Conservation (phyloP, 2,329 filamentous ascomycete species). For the Teratosphaeria epicoccoides region DNA sequence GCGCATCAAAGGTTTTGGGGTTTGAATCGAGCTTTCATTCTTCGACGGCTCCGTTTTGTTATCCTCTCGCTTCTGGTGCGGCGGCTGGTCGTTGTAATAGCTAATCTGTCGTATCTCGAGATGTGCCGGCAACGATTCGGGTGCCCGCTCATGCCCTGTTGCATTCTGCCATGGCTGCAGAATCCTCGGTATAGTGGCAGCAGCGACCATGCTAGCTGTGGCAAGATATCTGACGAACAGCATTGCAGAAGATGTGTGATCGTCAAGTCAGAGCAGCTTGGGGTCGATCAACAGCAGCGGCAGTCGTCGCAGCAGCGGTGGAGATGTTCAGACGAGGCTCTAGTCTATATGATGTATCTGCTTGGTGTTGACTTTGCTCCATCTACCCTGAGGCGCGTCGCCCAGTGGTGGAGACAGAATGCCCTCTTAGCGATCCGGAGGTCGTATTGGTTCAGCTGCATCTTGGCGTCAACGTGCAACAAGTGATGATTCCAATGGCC, state of each 20-base stretch:
- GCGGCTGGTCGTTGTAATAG: not conserved
- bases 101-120: not conserved
- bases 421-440: not conserved
- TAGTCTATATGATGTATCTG: not conserved
- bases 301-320: not conserved
- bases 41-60: not conserved
- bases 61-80: not conserved
- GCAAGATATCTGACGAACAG: not conserved
- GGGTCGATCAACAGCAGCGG: not conserved
- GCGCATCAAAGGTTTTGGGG: not conserved
- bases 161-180: not conserved
- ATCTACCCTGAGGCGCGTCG: not conserved
- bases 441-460: not conserved
- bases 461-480: not conserved
- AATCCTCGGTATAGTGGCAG: not conserved
- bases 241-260: not conserved
- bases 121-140: not conserved
- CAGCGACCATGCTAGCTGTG: not conserved
- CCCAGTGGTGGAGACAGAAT: not conserved
- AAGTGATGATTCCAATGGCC: not conserved
- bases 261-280: not conserved
- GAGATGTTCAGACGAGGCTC: not conserved
- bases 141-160: not conserved
- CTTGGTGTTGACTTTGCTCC: not conserved
- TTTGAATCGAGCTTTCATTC: no score